Conservation (phyloP, 495 filamentous ascomycete genomes). For the Neurospora pannonica region DNA sequence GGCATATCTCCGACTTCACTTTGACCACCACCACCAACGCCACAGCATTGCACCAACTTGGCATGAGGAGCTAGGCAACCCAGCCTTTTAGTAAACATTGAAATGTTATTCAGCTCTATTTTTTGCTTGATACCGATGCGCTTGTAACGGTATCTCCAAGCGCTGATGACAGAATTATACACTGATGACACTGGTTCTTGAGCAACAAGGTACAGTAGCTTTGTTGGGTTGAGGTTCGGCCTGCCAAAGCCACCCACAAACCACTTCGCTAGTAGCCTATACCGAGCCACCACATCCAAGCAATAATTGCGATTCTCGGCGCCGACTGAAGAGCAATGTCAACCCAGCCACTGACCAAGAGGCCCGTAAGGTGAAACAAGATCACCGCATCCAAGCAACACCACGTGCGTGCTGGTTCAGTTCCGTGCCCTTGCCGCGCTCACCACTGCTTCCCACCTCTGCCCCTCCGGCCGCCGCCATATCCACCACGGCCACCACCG, state of each 20-base stretch:
- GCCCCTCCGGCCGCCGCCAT: neutral
- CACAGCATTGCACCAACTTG: too few species aligned
- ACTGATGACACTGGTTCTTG: neutral
- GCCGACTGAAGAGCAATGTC: neutral
- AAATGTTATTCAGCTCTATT: neutral
- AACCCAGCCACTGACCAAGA: neutral
- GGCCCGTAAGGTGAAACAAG: neutral
- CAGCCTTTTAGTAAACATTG: too few species aligned
- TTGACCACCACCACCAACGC: too few species aligned
- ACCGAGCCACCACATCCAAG: neutral
- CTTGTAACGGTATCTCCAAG: neutral
- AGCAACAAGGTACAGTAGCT: neutral
- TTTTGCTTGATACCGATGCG: neutral
- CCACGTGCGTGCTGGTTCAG: neutral
- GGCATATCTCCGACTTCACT: too few species aligned
- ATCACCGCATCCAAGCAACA: neutral
- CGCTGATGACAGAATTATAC: neutral
- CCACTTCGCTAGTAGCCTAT: neutral
- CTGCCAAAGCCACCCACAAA: neutral
- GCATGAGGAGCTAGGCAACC: too few species aligned
- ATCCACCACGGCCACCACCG: neutral
- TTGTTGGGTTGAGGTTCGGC: neutral
- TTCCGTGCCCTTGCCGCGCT: neutral
- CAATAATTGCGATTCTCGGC: neutral
- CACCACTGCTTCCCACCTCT: neutral